Evolutionary conservation across 371 early-diverging fungal species (phyloP).

Genomic region (Actinomortierella wolfii): DNA sequence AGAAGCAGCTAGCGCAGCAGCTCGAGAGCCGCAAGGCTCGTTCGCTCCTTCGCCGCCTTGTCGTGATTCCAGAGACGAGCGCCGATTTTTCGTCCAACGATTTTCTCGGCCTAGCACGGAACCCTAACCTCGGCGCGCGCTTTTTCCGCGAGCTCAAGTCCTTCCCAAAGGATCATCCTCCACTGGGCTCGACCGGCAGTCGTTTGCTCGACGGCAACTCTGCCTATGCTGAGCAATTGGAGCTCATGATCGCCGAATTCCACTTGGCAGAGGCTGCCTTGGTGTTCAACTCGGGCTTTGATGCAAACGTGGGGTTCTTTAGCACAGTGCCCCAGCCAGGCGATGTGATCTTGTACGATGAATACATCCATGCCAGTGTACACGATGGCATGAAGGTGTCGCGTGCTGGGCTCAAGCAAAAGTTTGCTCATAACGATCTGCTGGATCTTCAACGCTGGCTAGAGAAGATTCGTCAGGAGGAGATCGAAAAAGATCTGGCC

Average conservation of each 20-base stretch:
- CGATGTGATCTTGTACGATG: constrained; percentile 74
- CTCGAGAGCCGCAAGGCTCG: constrained; percentile 28
- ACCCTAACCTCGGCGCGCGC: constrained; percentile 42
- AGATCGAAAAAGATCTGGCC: constrained; percentile 10
- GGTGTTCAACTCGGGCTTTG: constrained; percentile 85
- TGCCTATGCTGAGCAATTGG: constrained; percentile 60
- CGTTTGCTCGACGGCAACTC: constrained; percentile 81
- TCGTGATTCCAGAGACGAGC: constrained; percentile 30
- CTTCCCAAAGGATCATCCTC: constrained; percentile 42
- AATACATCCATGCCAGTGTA: constrained; percentile 79
- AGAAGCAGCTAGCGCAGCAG: constrained; percentile 29
- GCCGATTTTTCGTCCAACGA: constrained; percentile 85
- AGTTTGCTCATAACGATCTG: constrained; percentile 73
- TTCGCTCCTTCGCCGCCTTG: constrained; percentile 40
- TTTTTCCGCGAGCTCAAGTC: constrained; percentile 53
- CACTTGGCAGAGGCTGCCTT: constrained; percentile 68
- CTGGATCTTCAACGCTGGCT: constrained; percentile 52
- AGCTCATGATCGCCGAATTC: constrained; percentile 62
- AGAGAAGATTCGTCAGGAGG: constrained; percentile 23
- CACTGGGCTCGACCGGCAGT: constrained; percentile 79
- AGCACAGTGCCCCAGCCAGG: constrained; percentile 68
- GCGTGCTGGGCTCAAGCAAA: constrained; percentile 52
- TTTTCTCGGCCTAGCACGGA: constrained; percentile 75
- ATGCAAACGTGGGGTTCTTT: constrained; percentile 79
- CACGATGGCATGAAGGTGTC: constrained; percentile 79